Evolutionary conservation across 2,329 filamentous ascomycete species (phyloP).

Genomic region (Aspergillus candidus): DNA sequence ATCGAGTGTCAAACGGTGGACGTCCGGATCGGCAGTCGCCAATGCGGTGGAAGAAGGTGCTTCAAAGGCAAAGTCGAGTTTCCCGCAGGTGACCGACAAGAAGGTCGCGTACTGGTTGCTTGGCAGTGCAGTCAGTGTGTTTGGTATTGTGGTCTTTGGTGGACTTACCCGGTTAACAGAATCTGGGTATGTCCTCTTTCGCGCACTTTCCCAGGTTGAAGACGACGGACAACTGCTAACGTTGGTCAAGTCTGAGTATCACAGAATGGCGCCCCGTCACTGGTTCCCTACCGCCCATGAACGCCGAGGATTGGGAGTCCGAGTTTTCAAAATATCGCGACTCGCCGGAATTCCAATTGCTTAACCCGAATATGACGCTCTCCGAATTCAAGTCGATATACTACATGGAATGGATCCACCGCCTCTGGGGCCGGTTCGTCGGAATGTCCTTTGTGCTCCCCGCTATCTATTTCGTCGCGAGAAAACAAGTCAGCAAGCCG

Average conservation of each 20-base stretch:
- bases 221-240: not conserved
- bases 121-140: conserved; percentile 85
- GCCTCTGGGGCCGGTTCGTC: conserved; percentile 88
- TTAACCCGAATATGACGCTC: conserved; percentile 90
- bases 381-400: conserved; percentile 98
- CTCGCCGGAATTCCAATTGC: conserved; percentile 83
- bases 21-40: conserved; percentile 16
- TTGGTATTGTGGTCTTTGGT: conserved; percentile 93
- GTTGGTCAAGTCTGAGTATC: conserved; percentile 68
- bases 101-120: conserved; percentile 86
- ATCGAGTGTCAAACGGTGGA: conserved; percentile 17
- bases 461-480: conserved; percentile 78
- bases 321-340: conserved; percentile 90
- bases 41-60: conserved; percentile 18
- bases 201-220: not conserved
- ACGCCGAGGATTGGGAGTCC: conserved; percentile 74
- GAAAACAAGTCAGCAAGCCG: conserved; percentile 66
- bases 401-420: conserved; percentile 98
- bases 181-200: conserved; percentile 60
- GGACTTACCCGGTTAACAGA: conserved; percentile 91
- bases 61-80: conserved; percentile 34
- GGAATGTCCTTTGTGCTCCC: conserved; percentile 85
- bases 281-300: conserved; percentile 78
- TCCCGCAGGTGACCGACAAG: conserved; percentile 63
- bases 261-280: conserved; percentile 98